Percentiles rank a stretch among this genome's conserved stretches.
Evolutionary conservation across 2,329 filamentous ascomycete species (phyloP).

Genomic region (Trichophyton schoenleinii): DNA sequence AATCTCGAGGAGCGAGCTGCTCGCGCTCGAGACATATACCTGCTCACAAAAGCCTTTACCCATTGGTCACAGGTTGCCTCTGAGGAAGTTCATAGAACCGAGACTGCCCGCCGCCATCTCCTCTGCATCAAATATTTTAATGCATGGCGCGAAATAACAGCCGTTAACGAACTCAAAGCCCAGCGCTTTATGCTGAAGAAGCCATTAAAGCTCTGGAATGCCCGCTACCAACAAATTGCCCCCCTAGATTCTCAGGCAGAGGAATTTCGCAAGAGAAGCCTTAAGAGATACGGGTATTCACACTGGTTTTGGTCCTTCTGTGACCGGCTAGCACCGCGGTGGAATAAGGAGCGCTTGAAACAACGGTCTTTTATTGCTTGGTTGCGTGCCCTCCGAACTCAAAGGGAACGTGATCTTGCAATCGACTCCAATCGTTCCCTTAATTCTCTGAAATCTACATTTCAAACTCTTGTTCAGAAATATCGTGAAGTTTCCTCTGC

Average conservation of each 20-base stretch:
- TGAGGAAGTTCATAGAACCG: slow-evolving; percentile 54
- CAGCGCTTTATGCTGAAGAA: slow-evolving; percentile 41
- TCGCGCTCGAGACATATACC: slow-evolving; percentile 52
- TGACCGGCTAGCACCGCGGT: slow-evolving; percentile 32
- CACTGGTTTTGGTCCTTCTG: slow-evolving; percentile 36
- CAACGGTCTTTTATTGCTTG: slow-evolving; percentile 30
- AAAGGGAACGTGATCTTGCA: slow-evolving; percentile 29
- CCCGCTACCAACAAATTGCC: slow-evolving; percentile 27
- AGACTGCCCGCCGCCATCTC: slow-evolving; percentile 56
- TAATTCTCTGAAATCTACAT: slow-evolving; percentile 18
- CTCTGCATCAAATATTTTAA: slow-evolving; percentile 56
- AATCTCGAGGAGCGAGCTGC: slow-evolving; percentile 48
- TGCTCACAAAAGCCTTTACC: slow-evolving; percentile 51
- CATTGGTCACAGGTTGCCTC: slow-evolving; percentile 57
- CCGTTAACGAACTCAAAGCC: slow-evolving; percentile 44
- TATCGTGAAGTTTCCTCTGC: slow-evolving; percentile 19
- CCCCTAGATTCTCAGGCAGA: slow-evolving; percentile 25
- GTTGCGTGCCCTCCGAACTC: slow-evolving; percentile 29
- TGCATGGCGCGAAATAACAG: slow-evolving; percentile 55
- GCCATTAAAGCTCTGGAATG: slow-evolving; percentile 44
- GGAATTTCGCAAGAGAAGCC: slow-evolving; percentile 19
- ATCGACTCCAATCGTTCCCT: slow-evolving; percentile 24
- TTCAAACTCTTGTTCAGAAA: slow-evolving; percentile 27
- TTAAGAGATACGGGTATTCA: slow-evolving; percentile 27
- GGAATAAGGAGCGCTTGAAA: slow-evolving; percentile 31